phyloP scores from a whole-genome alignment of 768 basidiomycete genomes.

The Hemileccinum impolitum region DNA sequence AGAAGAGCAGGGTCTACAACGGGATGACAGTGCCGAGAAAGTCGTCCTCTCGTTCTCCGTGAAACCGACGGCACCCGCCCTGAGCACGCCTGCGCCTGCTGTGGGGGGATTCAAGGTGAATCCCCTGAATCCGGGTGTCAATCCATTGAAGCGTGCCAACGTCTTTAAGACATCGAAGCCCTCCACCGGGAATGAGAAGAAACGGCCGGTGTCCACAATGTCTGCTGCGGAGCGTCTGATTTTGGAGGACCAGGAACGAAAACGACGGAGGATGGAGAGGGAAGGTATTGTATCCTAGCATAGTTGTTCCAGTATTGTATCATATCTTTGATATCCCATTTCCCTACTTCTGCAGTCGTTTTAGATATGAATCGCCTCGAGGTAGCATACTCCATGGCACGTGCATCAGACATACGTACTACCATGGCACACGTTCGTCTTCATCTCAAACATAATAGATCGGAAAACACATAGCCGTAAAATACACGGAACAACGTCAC shows the following conservation, averaged over 20 bases:
- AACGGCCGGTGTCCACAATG: conserved; percentile 75
- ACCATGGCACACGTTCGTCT: no score
- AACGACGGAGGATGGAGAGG: conserved; percentile 72
- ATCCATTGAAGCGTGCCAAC: conserved; percentile 72
- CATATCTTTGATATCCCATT: neutral
- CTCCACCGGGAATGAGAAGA: conserved; percentile 47
- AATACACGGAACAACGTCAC: conserved; percentile 13
- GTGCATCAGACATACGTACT: neutral
- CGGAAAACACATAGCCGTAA: neutral
- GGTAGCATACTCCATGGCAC: neutral
- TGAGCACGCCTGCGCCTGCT: conserved; percentile 32
- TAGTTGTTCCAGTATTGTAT: conserved; percentile 4
- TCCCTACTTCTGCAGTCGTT: no score
- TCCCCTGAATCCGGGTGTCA: conserved; percentile 37
- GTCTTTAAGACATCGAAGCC: conserved; percentile 58
- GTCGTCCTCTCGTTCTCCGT: conserved; percentile 70
- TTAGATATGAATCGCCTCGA: no score
- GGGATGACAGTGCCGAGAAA: conserved; percentile 69
- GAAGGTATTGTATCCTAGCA: conserved; percentile 26
- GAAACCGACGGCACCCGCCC: conserved; percentile 41
- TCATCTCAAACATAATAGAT: no score
- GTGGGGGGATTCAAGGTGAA: conserved; percentile 56
- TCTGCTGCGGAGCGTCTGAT: conserved; percentile 85
- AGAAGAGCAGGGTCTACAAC: conserved; percentile 59
- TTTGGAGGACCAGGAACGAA: conserved; percentile 87